Evolutionary conservation across 768 basidiomycete genomes (phyloP).

Genomic region (Panellus pusillus): DNA sequence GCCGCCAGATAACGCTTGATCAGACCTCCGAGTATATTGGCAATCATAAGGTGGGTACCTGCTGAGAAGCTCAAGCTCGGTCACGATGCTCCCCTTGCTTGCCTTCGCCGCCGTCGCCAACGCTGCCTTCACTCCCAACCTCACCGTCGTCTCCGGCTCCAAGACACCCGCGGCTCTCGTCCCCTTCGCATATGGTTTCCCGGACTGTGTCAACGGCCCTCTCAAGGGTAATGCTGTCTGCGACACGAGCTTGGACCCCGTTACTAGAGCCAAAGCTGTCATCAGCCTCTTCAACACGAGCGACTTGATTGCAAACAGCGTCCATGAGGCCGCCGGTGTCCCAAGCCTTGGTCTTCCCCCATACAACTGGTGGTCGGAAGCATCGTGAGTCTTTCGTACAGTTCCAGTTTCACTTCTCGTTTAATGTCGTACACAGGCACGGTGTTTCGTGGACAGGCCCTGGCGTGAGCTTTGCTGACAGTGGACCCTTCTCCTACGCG

Average conservation of each 20-base stretch:
- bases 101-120: constrained; percentile 1
- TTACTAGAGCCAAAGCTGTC: constrained; percentile 50
- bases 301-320: constrained; percentile 53
- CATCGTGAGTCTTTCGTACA: constrained; percentile 22
- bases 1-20: too few species aligned
- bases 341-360: constrained; percentile 54
- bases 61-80: background rate
- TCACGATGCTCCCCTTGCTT: constrained; percentile 12
- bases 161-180: background rate
- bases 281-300: constrained; percentile 48
- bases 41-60: too few species aligned
- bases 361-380: constrained; percentile 67
- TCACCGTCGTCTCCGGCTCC: constrained; percentile 11
- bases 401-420: too few species aligned
- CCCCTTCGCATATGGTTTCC: constrained; percentile 37
- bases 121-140: constrained; percentile 3
- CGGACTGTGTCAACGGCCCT: constrained; percentile 48
- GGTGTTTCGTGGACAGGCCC: constrained; percentile 50
- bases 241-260: constrained; percentile 45
- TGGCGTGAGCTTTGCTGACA: constrained; percentile 48
- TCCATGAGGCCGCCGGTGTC: constrained; percentile 52
- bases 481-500: constrained; percentile 56
- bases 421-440: constrained; percentile 26
- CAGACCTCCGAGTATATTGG: too few species aligned
- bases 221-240: constrained; percentile 48